A percentile compares a stretch with the other conserved stretches of the same genome.
Evolutionary conservation across 768 basidiomycete species (phyloP).

Genomic region (Boletales sp.): DNA sequence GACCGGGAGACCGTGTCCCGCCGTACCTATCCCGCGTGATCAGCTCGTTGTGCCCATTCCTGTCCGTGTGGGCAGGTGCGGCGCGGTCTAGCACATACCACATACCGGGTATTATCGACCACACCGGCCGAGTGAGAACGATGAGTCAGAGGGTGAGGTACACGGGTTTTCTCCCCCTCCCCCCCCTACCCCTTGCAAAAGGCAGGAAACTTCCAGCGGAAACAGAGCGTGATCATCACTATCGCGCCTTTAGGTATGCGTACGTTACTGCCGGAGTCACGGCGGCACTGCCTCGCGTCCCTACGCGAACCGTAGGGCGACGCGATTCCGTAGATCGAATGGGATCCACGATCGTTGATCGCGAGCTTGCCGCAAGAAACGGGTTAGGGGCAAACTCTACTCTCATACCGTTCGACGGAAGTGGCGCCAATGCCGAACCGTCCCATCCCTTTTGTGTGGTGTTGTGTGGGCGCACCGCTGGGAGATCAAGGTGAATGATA

Average conservation of each 20-base stretch:
- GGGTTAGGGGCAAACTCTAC: constrained; percentile 10
- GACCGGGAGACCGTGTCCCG: constrained; percentile 22
- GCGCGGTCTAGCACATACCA: background rate
- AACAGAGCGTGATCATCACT: constrained; percentile 8
- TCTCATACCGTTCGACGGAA: background rate
- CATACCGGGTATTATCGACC: background rate
- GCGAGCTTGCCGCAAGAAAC: background rate
- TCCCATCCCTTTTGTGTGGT: background rate
- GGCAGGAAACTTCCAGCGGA: constrained; percentile 3
- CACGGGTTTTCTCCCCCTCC: constrained; percentile 8
- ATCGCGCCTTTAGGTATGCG: constrained; percentile 1
- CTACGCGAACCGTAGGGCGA: constrained; percentile 5
- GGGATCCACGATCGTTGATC: constrained; percentile 9
- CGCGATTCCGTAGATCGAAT: constrained; percentile 7
- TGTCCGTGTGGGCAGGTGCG: background rate
- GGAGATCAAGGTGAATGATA: background rate
- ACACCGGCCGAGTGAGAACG: constrained; percentile 1
- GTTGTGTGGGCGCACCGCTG: constrained; percentile 2
- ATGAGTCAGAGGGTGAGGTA: constrained; percentile 12
- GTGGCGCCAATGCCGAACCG: no score
- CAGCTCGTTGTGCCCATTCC: constrained; percentile 12
- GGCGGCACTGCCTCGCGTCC: background rate
- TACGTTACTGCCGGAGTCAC: constrained; percentile 7
- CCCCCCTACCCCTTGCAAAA: background rate
- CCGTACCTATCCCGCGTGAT: constrained; percentile 32